Percentiles rank a stretch among this genome's conserved stretches.
phyloP scores from a whole-genome alignment of 1,284 basidiomycete species.

The Inonotus hispidus region DNA sequence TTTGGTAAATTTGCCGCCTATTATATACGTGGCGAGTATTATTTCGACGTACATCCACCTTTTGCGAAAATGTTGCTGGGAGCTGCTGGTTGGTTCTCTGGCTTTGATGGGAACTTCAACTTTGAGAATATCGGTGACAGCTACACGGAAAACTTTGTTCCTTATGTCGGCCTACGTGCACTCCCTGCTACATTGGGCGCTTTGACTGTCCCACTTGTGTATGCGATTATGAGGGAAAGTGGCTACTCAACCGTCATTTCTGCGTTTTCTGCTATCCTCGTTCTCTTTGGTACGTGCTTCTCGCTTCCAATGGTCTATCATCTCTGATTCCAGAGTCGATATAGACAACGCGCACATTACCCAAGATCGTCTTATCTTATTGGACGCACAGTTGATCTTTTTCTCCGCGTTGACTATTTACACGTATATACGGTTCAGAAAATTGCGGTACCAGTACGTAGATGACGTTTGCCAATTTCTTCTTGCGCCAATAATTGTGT shows the following conservation, averaged over 20 bases:
- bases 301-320: background rate
- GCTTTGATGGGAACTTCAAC: constrained; percentile 90
- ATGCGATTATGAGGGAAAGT: constrained; percentile 95
- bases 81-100: constrained; percentile 92
- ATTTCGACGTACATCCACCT: constrained; percentile 99
- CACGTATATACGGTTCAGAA: constrained; percentile 94
- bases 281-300: constrained; percentile 74
- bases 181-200: constrained; percentile 89
- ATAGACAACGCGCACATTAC: constrained; percentile 94
- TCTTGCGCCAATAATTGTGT: constrained; percentile 15
- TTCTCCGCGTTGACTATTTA: constrained; percentile 95
- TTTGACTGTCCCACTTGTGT: constrained; percentile 87
- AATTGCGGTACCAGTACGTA: constrained; percentile 82
- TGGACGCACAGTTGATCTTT: constrained; percentile 93
- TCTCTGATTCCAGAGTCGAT: background rate
- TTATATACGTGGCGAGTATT: constrained; percentile 89
- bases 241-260: constrained; percentile 90
- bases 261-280: constrained; percentile 79
- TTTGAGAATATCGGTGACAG: constrained; percentile 96
- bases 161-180: constrained; percentile 90
- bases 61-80: constrained; percentile 92
- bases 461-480: background rate
- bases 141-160: constrained; percentile 83
- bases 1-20: constrained; percentile 94
- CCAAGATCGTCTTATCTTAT: constrained; percentile 92